A percentile compares a stretch with the other conserved stretches of the same genome.
phyloP scores from a whole-genome alignment of 306 rosid genomes.

The Erythrophleum fordii region DNA sequence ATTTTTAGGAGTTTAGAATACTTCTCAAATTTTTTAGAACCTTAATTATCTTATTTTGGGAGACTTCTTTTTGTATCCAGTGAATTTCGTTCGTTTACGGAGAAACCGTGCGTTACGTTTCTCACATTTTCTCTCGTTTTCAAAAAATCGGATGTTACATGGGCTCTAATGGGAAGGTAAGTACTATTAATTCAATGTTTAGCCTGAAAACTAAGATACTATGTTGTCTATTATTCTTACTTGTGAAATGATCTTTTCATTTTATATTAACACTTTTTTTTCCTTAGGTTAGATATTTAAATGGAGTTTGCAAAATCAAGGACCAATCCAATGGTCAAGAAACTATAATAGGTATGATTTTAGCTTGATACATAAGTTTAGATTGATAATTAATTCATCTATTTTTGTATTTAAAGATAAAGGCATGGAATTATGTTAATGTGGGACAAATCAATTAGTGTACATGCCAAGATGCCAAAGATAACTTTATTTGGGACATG shows the following conservation, averaged over 20 bases:
- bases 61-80: no score
- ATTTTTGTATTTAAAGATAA: neutral
- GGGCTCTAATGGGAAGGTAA: slow-evolving; percentile 93
- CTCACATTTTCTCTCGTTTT: no score
- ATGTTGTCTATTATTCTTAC: neutral
- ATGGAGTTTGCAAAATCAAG: slow-evolving; percentile 99
- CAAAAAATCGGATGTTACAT: no score
- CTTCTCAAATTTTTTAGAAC: no score
- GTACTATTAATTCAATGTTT: slow-evolving; percentile 39
- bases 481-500: neutral
- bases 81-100: no score
- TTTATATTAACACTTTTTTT: slow-evolving; percentile 14
- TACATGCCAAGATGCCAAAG: neutral
- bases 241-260: slow-evolving; percentile 22
- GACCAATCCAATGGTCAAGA: slow-evolving; percentile 91
- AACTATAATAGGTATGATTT: slow-evolving; percentile 70
- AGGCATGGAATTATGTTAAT: neutral
- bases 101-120: no score
- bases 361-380: slow-evolving; percentile 30
- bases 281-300: slow-evolving; percentile 85
- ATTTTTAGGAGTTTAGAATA: no score
- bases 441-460: neutral
- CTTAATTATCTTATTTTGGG: no score
- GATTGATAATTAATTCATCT: neutral
- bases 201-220: slow-evolving; percentile 7